Percentiles rank a stretch among this genome's conserved stretches.
phyloP scores from a whole-genome alignment of 108 stramenopile species.

The Nitzschia sp. region DNA sequence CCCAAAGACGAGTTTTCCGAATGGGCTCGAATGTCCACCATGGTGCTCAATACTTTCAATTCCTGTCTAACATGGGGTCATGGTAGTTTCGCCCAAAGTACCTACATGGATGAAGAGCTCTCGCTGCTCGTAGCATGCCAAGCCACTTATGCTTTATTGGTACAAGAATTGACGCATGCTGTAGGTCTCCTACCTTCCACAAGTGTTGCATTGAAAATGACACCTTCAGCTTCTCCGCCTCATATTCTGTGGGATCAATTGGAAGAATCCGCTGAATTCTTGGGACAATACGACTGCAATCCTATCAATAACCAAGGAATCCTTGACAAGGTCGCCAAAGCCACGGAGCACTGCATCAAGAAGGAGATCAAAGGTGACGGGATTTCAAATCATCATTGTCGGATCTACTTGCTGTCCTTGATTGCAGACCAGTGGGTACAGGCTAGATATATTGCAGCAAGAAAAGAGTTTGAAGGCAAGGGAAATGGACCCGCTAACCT shows the following conservation, averaged over 20 bases:
- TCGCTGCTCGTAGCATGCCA: slow-evolving; percentile 39
- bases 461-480: slow-evolving; percentile 22
- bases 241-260: slow-evolving; percentile 51
- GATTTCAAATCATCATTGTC: slow-evolving; percentile 47
- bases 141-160: slow-evolving; percentile 38
- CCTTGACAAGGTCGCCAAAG: slow-evolving; percentile 12
- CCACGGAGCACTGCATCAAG: slow-evolving; percentile 40
- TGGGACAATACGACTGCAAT: slow-evolving; percentile 16
- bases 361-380: slow-evolving; percentile 43
- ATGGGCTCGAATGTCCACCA: slow-evolving; percentile 42
- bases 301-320: slow-evolving; percentile 6
- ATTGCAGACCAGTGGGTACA: slow-evolving; percentile 59
- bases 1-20: slow-evolving; percentile 35
- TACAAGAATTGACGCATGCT: slow-evolving; percentile 42
- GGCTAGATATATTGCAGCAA: slow-evolving; percentile 15
- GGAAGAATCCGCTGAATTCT: slow-evolving; percentile 42
- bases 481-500: slow-evolving; percentile 1
- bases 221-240: slow-evolving; percentile 43
- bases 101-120: slow-evolving; percentile 49
- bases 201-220: slow-evolving; percentile 49
- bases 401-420: slow-evolving; percentile 44
- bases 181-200: slow-evolving; percentile 37
- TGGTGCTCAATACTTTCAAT: slow-evolving; percentile 33
- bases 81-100: neutral
- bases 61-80: slow-evolving; percentile 36